Evolutionary conservation across 352 stramenopile genomes (phyloP), one percentile per base, ranked within the genome.

Genomic region (Globisporangium emineosum): DNA sequence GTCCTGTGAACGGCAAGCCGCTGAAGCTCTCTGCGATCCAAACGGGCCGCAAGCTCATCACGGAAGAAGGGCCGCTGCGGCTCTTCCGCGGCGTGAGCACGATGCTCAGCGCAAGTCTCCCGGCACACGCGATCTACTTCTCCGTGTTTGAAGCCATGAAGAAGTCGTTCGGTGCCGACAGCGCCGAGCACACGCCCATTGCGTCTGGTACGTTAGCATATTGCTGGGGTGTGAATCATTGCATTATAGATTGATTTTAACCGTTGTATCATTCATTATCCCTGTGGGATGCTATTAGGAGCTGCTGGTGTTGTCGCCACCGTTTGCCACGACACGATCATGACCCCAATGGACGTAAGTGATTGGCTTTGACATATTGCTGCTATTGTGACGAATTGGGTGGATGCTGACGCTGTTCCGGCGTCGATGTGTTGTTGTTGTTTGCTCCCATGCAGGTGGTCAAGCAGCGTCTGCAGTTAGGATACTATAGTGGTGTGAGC

Each of bases 391-490:
- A 61, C 50, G 40, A 0, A n/a, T 29, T 50, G 30, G 10, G 35
- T 15, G 23, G 17, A 45, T 62, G 9, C 15, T 73, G 54, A 53
- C 30, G 35, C 25, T 19, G 9, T 45, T 62, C 27, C 25, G 35
- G 52, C 21, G 58, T 40, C 12, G 55, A 19, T 33, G 3, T 52
- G 23, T 59, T 12, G 40, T 54, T 53, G n/a, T n/a, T n/a, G n/a
- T 30, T 54, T 43, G 3, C n/a, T 33, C 19, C n/a, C 21, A 32
- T 37, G 40, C 54, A 93, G 84, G 97, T 99, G 0, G 76, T 99
- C 50, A 99, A 99, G 83, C 98, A 99, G 80, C 87, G 98, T 33
- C 81, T 99, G 70, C 98, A 99, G 79, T 88, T 99, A 66, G 97
- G 98, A 59, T 98, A 99, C 78, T 99, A 99, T 79, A 80, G 77